A percentile compares a stretch with the other conserved stretches of the same genome.
phyloP scores from a whole-genome alignment of 768 basidiomycete species.

The Mrakia blollopis region DNA sequence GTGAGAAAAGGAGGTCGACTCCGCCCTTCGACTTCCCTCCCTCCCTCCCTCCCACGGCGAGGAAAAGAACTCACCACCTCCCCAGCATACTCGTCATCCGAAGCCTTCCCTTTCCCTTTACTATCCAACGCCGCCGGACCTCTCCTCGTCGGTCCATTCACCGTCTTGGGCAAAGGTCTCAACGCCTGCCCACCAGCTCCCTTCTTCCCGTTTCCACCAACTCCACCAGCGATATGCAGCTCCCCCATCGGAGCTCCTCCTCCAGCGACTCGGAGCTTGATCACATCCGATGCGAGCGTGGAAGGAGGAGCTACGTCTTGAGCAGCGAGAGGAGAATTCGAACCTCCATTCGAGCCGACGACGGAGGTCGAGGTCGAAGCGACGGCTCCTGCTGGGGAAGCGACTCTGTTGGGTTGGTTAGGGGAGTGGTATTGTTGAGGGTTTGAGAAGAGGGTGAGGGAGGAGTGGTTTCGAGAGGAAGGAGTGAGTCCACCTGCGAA shows the following conservation, averaged over 20 bases:
- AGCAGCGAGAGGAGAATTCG: neutral
- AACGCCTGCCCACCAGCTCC: neutral
- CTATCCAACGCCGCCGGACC: neutral
- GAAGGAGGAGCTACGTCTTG: neutral
- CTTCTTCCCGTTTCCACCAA: neutral
- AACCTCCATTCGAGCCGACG: neutral
- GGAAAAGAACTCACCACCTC: conserved; percentile 5
- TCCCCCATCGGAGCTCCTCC: neutral
- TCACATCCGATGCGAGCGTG: neutral
- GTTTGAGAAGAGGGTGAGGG: neutral
- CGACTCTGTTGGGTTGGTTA: neutral
- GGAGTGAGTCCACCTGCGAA: conserved; percentile 1
- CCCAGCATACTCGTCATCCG: conserved; percentile 17
- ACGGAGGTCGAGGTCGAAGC: neutral
- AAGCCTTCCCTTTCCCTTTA: conserved; percentile 17
- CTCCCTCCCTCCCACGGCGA: neutral
- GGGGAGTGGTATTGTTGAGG: conserved; percentile 4
- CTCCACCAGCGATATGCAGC: neutral
- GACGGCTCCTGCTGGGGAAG: neutral
- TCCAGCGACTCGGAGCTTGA: neutral
- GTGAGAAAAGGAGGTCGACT: neutral
- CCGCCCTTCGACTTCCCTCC: neutral
- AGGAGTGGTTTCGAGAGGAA: neutral
- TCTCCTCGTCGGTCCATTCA: conserved; percentile 2
- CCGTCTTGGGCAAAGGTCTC: conserved; percentile 11